These are phyloP conservation scores for Calonectria pseudoreteaudii DNA, from an alignment of 2,329 filamentous ascomycete genomes.

Conservation along the genomic window DNA sequence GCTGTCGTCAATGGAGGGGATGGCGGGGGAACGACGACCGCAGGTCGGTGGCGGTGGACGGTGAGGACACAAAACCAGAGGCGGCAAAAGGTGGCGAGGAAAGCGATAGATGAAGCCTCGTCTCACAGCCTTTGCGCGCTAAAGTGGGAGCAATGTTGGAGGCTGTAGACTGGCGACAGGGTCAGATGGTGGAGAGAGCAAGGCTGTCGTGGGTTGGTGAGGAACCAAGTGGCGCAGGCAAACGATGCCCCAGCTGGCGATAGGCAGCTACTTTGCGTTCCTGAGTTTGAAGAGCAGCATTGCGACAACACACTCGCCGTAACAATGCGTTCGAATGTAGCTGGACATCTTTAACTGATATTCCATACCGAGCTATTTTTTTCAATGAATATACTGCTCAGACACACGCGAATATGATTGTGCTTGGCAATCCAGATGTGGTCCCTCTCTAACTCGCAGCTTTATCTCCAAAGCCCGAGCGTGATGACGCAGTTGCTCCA, in stretches of 20 bases:
- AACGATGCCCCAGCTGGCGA: neutral
- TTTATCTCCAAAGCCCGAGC: neutral
- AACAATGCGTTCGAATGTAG: neutral
- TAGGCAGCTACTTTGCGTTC: neutral
- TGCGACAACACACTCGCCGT: no score
- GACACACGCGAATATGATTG: neutral
- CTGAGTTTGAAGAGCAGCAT: neutral
- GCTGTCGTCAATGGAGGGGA: neutral
- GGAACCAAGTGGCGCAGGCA: constrained; percentile 28
- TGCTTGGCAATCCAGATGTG: no score
- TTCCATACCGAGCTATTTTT: no score
- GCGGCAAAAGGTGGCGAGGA: neutral
- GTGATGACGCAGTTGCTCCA: constrained; percentile 29
- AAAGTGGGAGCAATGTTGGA: neutral
- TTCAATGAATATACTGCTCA: neutral
- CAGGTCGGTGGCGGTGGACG: neutral
- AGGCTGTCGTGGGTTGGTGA: constrained; percentile 9
- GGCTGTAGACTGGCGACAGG: constrained; percentile 15
- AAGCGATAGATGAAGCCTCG: neutral
- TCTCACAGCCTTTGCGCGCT: constrained; percentile 7
- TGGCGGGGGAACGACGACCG: neutral
- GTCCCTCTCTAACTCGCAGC: constrained; percentile 17
- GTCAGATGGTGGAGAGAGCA: constrained; percentile 15
- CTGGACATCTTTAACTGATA: neutral
- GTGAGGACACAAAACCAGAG: neutral